These are phyloP conservation scores for Ceratocystis albifundus DNA, from an alignment of 2,329 filamentous ascomycete species.

Conservation along the genomic window DNA sequence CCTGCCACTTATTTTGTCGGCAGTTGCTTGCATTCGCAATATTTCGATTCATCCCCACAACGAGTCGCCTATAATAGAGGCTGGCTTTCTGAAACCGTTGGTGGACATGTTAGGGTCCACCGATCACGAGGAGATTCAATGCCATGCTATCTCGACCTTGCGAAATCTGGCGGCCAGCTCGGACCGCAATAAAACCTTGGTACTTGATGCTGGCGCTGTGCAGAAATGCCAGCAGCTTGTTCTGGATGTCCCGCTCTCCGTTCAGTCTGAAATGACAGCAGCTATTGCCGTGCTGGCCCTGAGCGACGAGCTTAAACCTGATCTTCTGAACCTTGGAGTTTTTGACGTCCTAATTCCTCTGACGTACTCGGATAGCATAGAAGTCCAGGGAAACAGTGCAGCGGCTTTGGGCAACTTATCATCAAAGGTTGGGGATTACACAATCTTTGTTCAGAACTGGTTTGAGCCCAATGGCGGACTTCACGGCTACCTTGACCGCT, in stretches of 20 bases:
- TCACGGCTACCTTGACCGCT: slow-evolving; percentile 85
- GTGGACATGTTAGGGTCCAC: slow-evolving; percentile 90
- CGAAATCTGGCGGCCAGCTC: slow-evolving; percentile 93
- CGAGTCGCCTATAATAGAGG: slow-evolving; percentile 96
- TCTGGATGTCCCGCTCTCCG: slow-evolving; percentile 79
- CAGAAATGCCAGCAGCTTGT: slow-evolving; percentile 98
- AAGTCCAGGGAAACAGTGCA: slow-evolving; percentile 96
- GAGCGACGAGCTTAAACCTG: slow-evolving; percentile 88
- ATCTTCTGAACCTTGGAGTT: slow-evolving; percentile 80
- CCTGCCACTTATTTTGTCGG: slow-evolving; percentile 86
- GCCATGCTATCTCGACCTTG: slow-evolving; percentile 92
- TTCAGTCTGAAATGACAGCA: slow-evolving; percentile 99
- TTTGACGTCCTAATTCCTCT: slow-evolving; percentile 94
- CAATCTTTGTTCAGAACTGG: slow-evolving; percentile 93
- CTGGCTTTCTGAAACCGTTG: slow-evolving; percentile 84
- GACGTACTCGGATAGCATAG: slow-evolving; percentile 89
- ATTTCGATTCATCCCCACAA: slow-evolving; percentile 97
- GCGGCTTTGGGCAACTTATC: slow-evolving; percentile 91
- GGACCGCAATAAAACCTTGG: slow-evolving; percentile 95
- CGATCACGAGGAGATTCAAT: slow-evolving; percentile 97
- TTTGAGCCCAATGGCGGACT: slow-evolving; percentile 84
- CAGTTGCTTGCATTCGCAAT: slow-evolving; percentile 95
- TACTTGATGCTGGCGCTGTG: slow-evolving; percentile 88
- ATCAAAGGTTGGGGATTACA: slow-evolving; percentile 95
- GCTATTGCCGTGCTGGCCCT: slow-evolving; percentile 92